Base-by-base conservation (phyloP, 352 stramenopile species). In the Discostella stelligera region DNA sequence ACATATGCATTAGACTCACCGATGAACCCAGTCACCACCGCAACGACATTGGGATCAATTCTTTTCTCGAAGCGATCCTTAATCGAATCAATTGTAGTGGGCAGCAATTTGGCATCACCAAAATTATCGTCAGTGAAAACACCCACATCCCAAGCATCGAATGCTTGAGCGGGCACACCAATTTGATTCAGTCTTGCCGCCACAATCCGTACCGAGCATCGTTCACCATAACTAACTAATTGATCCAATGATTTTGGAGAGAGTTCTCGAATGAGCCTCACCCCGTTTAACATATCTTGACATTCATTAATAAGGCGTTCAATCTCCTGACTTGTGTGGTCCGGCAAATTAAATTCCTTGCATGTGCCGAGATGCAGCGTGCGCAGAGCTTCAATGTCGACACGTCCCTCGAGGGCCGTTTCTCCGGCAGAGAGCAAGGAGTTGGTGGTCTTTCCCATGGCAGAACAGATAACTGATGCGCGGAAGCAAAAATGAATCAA, bases 371-470 rank as follows among this genome's bases (percentile, higher is more conserved):
- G 71, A 73, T 95, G 91, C 3, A 96, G 77, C 1, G 88, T 94
- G 14, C 90, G 79, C 60, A 96, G 85, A 0, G 89, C 85, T 65
- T 95, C 89, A 8, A 96, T 77, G 67, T 88, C 84, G 5, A 96
- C 89, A 16, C 67, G 37, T 53, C 88, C 89, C 54, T 94, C 89
- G 8, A 95, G 71, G 1, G 92, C 92, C 66, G 94, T 93, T 71
- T 94, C 87, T 32, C 92, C 92, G 18, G 92, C 90, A 41, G 44
- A 80, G 2, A 95, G 71, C 0, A 96, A 59, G 10, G 89, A 87
- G 68, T 96, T 96, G 21, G 93, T 96, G 1, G 93, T 96, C 61
- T 96, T 96, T n/a, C 93, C 93, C 92, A 96, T 96, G 55, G 93
- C 91, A 20, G 80, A 92, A 71, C 92, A 95, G 32, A 96, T 88